Base-by-base conservation (phyloP, 1,139 yeast genomes). In the Geotrichum restrictum region DNA sequence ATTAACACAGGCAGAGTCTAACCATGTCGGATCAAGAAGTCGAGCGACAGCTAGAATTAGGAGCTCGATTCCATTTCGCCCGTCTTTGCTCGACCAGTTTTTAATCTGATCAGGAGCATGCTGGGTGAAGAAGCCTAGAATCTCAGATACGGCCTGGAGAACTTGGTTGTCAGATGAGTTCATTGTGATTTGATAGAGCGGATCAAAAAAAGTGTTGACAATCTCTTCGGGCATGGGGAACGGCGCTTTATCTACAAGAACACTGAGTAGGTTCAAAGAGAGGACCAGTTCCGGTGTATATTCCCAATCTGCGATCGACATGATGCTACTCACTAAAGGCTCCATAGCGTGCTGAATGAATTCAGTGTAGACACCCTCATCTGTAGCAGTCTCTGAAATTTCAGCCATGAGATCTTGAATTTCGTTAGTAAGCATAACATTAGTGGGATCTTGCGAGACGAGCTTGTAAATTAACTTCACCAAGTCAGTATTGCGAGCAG, bases 1-100 rank as follows among this genome's bases (percentile, higher is more conserved):
- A 1, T 88, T 81, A 66, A 82, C 76, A 1, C 94, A 91, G 0
- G 95, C 95, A 53, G 84, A 78, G 62, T 88, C 97, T 11, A 86
- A 78, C 57, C 87, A 74, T 7, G 77, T 74, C 0, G 95, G 88
- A 1, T 88, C 81, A 34, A 91, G 75, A 48, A 88, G 79, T 60
- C 57, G 45, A 3, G 55, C 57, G 2, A 55, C 53, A 6, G 52
- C 51, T 22, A 52, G 22, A 27, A 55, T 55, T 10, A 55, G 74
- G 1, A 77, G 70, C 44, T 79, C 78, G 52, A 82, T 65, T 1
- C 88, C 88, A 2, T 77, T 59, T 49, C 73, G 70, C 5, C 73
- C 71, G 2, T 75, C 64, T n/a, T 72, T 69, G 11, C 58, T 62
- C 57, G 49, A 11, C 50, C 75, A 79, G 1, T 68, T 64, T 6